A percentile compares a stretch with the other conserved stretches of the same genome.
Evolutionary conservation across 78 protist species (phyloP).

Genomic region (Anaeramoeba flamelloides): DNA sequence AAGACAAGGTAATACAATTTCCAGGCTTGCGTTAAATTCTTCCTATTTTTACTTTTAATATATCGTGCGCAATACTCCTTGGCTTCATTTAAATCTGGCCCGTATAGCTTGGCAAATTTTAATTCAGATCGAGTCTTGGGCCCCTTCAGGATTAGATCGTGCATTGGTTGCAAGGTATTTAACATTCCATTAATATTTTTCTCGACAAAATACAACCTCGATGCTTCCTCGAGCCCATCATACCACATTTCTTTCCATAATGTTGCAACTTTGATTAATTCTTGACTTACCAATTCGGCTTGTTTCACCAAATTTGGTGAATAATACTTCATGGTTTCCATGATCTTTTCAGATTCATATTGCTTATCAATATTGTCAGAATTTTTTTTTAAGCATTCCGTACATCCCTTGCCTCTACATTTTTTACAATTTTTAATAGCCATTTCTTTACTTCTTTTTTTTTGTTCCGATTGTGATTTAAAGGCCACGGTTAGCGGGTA

Average conservation of each 20-base stretch:
- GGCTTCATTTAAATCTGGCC: neutral
- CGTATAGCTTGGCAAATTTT: neutral
- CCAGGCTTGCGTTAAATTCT: neutral
- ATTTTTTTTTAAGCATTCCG: neutral
- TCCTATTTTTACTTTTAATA: neutral
- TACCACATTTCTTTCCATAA: neutral
- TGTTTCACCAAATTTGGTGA: neutral
- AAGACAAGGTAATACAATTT: neutral
- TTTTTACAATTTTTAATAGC: neutral
- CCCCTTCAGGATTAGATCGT: neutral
- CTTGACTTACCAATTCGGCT: neutral
- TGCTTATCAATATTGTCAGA: neutral
- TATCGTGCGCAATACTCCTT: neutral
- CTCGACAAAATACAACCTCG: neutral
- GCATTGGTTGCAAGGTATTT: neutral
- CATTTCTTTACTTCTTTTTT: neutral
- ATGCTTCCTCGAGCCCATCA: neutral
- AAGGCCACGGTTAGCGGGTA: neutral
- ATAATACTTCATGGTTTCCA: neutral
- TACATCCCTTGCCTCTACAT: neutral
- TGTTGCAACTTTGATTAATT: neutral
- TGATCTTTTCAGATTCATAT: neutral
- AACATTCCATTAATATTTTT: neutral
- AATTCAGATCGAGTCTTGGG: neutral
- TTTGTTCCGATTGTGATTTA: neutral